Conservation (phyloP, 352 stramenopile genomes). For the Globisporangium solare region DNA sequence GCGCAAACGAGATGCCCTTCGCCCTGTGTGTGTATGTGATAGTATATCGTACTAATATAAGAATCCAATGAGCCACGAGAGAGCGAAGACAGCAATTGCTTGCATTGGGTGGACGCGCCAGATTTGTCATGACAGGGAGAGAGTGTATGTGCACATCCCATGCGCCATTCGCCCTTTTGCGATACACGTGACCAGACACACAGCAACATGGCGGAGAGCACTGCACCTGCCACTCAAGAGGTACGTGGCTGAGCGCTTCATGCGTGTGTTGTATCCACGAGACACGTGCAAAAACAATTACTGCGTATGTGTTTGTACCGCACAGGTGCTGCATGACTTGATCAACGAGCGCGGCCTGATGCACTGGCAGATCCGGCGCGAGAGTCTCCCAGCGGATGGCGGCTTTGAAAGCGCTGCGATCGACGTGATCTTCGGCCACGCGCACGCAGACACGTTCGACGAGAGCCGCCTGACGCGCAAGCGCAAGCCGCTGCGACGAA, state of each 20-base stretch:
- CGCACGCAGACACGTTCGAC: slow-evolving; percentile 20
- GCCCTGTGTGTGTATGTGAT: no score
- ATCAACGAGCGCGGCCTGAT: slow-evolving; percentile 27
- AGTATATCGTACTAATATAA: no score
- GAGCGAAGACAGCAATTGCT: not conserved
- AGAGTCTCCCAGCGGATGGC: not conserved
- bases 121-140: no score
- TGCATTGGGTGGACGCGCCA: not conserved
- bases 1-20: not conserved
- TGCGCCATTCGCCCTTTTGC: slow-evolving; percentile 1
- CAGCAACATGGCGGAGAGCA: not conserved
- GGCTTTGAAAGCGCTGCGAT: slow-evolving; percentile 17
- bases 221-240: slow-evolving; percentile 6
- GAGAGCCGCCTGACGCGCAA: slow-evolving; percentile 37
- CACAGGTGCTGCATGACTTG: slow-evolving; percentile 46
- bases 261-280: no score
- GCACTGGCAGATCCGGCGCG: slow-evolving; percentile 14
- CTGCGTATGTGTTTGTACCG: not conserved
- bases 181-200: not conserved
- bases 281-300: not conserved
- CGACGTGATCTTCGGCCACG: slow-evolving; percentile 31
- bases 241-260: not conserved
- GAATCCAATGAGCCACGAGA: not conserved
- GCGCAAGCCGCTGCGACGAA: slow-evolving; percentile 26
- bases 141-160: not conserved